Percentiles rank a stretch among this genome's conserved stretches.
Evolutionary conservation across 2,329 filamentous ascomycete genomes (phyloP).

Genomic region (Colletotrichum tofieldiae): DNA sequence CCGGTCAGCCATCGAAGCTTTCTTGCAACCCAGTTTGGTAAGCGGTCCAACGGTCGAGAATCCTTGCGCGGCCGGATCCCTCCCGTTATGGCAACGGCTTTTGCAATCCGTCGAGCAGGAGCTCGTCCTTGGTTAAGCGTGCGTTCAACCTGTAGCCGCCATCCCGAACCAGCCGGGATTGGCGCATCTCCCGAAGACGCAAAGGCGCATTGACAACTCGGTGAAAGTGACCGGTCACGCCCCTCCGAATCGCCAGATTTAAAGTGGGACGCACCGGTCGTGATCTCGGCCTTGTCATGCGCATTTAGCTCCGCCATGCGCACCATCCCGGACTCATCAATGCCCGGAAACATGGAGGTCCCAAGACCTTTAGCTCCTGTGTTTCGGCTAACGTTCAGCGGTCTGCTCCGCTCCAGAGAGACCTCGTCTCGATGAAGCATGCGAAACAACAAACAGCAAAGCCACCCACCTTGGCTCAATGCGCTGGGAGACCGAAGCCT

Average conservation of each 20-base stretch:
- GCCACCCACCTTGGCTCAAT: slow-evolving; percentile 30
- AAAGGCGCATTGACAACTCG: slow-evolving; percentile 34
- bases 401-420: slow-evolving; percentile 11
- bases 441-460: slow-evolving; percentile 30
- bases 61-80: slow-evolving; percentile 18
- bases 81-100: not conserved
- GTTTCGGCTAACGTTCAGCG: slow-evolving; percentile 24
- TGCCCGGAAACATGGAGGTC: slow-evolving; percentile 39
- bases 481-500: not conserved
- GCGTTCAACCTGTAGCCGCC: slow-evolving; percentile 5
- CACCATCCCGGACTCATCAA: slow-evolving; percentile 38
- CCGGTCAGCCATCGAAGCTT: not conserved
- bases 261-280: slow-evolving; percentile 26
- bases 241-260: slow-evolving; percentile 37
- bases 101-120: slow-evolving; percentile 12
- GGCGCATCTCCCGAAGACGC: slow-evolving; percentile 13
- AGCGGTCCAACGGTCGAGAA: slow-evolving; percentile 18
- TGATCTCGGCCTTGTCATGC: slow-evolving; percentile 42
- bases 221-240: slow-evolving; percentile 37
- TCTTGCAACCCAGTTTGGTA: slow-evolving; percentile 15
- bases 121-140: not conserved
- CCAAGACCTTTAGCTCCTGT: slow-evolving; percentile 23
- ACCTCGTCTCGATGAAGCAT: slow-evolving; percentile 23
- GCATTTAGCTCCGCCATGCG: slow-evolving; percentile 39
- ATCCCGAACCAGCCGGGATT: slow-evolving; percentile 24